Conservation (phyloP, 768 basidiomycete genomes). For the Pulveroboletus sp. region DNA sequence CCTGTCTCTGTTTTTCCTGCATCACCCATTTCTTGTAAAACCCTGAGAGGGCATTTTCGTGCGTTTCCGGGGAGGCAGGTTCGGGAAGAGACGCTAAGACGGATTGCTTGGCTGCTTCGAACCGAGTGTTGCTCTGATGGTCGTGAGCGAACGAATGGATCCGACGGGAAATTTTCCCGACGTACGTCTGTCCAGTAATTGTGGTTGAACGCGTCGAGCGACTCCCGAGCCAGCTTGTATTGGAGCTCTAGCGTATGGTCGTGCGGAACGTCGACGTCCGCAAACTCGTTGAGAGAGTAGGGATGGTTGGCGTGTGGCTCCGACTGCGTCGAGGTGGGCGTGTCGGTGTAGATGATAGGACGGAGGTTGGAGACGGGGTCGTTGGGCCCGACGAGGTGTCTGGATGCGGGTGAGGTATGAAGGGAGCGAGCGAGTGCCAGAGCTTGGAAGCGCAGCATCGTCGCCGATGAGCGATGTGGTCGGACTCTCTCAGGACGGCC, state of each 20-base stretch:
- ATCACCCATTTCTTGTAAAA: conserved; percentile 75
- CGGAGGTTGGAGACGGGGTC: conserved; percentile 78
- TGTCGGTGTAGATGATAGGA: conserved; percentile 71
- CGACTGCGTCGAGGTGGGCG: conserved; percentile 33
- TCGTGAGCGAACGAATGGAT: conserved; percentile 4
- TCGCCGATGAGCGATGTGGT: background rate
- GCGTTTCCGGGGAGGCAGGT: conserved; percentile 46
- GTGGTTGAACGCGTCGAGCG: conserved; percentile 72
- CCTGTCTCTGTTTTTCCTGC: conserved; percentile 58
- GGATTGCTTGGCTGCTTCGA: conserved; percentile 63
- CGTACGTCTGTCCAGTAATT: conserved; percentile 79
- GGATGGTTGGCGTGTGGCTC: conserved; percentile 44
- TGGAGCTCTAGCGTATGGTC: conserved; percentile 56
- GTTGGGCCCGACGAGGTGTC: conserved; percentile 60
- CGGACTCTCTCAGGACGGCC: background rate
- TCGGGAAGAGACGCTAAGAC: conserved; percentile 54
- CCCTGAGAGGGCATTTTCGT: conserved; percentile 64
- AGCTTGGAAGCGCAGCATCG: background rate
- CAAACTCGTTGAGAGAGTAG: conserved; percentile 76
- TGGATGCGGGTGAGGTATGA: conserved; percentile 25
- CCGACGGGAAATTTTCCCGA: background rate
- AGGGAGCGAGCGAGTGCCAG: conserved; percentile 9
- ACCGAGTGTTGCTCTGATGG: conserved; percentile 72
- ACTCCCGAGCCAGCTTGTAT: conserved; percentile 65
- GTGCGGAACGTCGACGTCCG: conserved; percentile 27